phyloP scores from a whole-genome alignment of 108 stramenopile genomes.

The Nannochloropsis oceanica region DNA sequence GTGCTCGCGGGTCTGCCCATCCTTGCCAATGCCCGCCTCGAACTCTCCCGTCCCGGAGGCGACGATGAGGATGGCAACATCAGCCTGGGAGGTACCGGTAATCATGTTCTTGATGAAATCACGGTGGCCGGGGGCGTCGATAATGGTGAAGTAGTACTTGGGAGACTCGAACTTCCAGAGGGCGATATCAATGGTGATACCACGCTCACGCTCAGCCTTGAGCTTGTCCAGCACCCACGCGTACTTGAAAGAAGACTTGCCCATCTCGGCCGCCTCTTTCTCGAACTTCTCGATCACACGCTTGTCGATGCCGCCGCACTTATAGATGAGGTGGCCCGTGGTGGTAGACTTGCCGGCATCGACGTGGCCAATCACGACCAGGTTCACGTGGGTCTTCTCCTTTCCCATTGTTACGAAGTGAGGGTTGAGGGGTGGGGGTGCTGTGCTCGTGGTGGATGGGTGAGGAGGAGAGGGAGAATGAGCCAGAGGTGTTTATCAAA shows the following conservation, averaged over 20 bases:
- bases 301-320: constrained; percentile 62
- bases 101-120: constrained; percentile 84
- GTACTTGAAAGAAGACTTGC: constrained; percentile 81
- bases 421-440: background rate
- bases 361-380: constrained; percentile 57
- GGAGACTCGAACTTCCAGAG: constrained; percentile 80
- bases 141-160: constrained; percentile 70
- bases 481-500: no score
- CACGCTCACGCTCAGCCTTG: constrained; percentile 86
- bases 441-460: no score
- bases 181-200: constrained; percentile 86
- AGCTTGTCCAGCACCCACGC: constrained; percentile 92
- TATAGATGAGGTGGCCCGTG: constrained; percentile 81
- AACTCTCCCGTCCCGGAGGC: constrained; percentile 66
- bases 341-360: constrained; percentile 90
- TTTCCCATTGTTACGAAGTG: background rate
- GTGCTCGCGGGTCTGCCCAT: constrained; percentile 82
- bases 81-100: constrained; percentile 83
- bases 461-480: no score
- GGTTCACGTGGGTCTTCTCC: constrained; percentile 25
- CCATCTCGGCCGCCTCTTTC: constrained; percentile 80
- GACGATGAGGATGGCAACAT: constrained; percentile 75
- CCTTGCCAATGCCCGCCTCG: constrained; percentile 71
- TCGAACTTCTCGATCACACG: constrained; percentile 87
- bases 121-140: constrained; percentile 88